phyloP scores from a whole-genome alignment of 164 flowering plant species.

The Sextonia rubra region DNA sequence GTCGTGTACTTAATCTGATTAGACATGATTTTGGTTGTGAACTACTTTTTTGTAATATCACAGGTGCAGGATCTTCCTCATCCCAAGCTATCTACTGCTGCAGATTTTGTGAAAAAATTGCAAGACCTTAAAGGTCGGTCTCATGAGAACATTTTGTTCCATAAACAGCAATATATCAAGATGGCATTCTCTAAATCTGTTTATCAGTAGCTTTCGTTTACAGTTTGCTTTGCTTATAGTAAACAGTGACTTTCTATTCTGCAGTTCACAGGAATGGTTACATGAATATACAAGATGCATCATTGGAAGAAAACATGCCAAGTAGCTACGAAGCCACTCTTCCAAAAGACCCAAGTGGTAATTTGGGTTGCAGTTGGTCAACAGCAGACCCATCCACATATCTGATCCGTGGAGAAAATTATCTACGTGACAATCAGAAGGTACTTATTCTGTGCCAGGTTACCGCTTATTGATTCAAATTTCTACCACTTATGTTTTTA shows the following conservation, averaged over 20 bases:
- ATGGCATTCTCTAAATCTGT: neutral
- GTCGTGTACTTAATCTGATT: neutral
- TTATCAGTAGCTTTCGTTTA: neutral
- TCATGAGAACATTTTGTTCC: neutral
- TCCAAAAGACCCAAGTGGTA: constrained; percentile 34
- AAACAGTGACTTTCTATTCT: neutral
- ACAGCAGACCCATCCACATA: constrained; percentile 46
- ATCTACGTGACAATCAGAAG: constrained; percentile 40
- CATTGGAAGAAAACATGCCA: constrained; percentile 24
- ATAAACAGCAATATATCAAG: neutral
- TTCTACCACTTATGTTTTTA: neutral
- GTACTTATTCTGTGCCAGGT: constrained; percentile 12
- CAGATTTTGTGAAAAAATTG: constrained; percentile 49
- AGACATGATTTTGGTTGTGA: neutral
- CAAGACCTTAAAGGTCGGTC: constrained; percentile 48
- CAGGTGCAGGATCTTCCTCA: constrained; percentile 34
- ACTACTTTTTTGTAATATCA: neutral
- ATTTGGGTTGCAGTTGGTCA: constrained; percentile 39
- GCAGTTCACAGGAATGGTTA: constrained; percentile 64
- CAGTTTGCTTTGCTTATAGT: neutral
- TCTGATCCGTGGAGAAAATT: constrained; percentile 44
- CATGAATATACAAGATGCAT: constrained; percentile 33
- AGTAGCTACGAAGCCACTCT: constrained; percentile 46
- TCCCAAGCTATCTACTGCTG: constrained; percentile 43
- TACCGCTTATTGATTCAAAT: neutral